Conservation (phyloP, 306 rosid genomes). For the Alnus rubra region DNA sequence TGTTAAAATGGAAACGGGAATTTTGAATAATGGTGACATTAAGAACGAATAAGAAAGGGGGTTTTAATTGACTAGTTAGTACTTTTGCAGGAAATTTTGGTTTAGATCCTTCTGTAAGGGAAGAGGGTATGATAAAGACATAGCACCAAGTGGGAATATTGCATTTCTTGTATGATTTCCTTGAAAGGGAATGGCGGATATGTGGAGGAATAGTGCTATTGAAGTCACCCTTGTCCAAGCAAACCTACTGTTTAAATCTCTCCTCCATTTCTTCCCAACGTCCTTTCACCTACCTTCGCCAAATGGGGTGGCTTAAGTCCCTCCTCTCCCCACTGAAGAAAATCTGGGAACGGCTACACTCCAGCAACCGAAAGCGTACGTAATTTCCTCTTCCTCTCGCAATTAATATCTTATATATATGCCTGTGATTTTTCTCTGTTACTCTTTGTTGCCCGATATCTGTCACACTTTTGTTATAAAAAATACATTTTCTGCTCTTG, state of each 20-base stretch:
- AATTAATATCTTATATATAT: not conserved
- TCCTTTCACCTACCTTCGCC: conserved; percentile 37
- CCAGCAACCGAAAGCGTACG: conserved; percentile 47
- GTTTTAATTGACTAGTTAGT: not conserved
- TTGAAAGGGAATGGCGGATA: conserved; percentile 29
- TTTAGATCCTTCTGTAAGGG: conserved; percentile 22
- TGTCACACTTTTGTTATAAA: not conserved
- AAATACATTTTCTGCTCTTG: not conserved
- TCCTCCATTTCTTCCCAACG: conserved; percentile 27
- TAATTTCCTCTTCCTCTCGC: not conserved
- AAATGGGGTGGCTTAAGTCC: conserved; percentile 65
- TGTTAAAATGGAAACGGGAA: not conserved
- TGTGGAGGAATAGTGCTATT: conserved; percentile 32
- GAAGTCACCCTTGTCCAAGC: conserved; percentile 41
- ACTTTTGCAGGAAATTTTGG: conserved; percentile 7
- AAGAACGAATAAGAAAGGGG: not conserved
- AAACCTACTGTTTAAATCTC: conserved; percentile 22
- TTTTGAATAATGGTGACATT: not conserved
- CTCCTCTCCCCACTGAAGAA: conserved; percentile 65
- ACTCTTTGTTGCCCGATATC: not conserved
- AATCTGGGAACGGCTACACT: conserved; percentile 66
- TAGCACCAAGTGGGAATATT: conserved; percentile 37
- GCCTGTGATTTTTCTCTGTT: not conserved
- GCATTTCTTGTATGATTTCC: conserved; percentile 36
- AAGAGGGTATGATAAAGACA: conserved; percentile 50